Conservation (phyloP, 2,329 filamentous ascomycete genomes). For the Exophiala aquamarina region DNA sequence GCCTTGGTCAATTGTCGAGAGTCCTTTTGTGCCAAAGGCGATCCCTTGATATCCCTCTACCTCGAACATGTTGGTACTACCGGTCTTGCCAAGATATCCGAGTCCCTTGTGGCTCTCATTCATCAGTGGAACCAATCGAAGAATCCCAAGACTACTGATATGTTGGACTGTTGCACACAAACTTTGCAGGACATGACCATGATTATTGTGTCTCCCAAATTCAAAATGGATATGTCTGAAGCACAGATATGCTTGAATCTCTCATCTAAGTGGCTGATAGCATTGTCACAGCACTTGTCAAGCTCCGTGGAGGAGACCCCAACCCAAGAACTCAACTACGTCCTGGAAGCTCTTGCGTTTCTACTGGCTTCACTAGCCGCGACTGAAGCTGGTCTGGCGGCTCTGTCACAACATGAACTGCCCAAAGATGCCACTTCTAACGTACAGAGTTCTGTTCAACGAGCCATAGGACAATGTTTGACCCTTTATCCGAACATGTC, state of each 20-base stretch:
- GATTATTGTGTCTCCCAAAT: slow-evolving; percentile 18
- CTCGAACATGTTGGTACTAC: slow-evolving; percentile 20
- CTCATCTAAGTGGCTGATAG: slow-evolving; percentile 21
- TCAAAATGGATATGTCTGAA: slow-evolving; percentile 9
- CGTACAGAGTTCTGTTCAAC: slow-evolving; percentile 11
- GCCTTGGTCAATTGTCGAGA: slow-evolving; percentile 21
- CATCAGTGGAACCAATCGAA: slow-evolving; percentile 17
- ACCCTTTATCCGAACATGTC: slow-evolving; percentile 22
- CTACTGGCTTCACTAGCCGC: slow-evolving; percentile 20
- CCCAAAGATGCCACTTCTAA: background rate
- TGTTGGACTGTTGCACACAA: slow-evolving; percentile 11
- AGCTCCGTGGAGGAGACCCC: slow-evolving; percentile 5
- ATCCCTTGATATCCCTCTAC: slow-evolving; percentile 28
- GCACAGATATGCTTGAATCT: slow-evolving; percentile 10
- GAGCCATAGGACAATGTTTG: slow-evolving; percentile 17
- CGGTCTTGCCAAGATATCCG: slow-evolving; percentile 16
- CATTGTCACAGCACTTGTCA: slow-evolving; percentile 11
- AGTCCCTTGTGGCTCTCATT: slow-evolving; percentile 20
- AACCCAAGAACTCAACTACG: slow-evolving; percentile 4
- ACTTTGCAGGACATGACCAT: slow-evolving; percentile 24
- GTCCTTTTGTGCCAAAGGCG: slow-evolving; percentile 23
- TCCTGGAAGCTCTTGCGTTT: slow-evolving; percentile 22
- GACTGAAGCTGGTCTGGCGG: slow-evolving; percentile 19
- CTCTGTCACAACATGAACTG: slow-evolving; percentile 9
- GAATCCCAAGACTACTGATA: background rate